These are phyloP conservation scores for Mercurialis annua DNA, from an alignment of 345 rosid species.

Conservation along the genomic window DNA sequence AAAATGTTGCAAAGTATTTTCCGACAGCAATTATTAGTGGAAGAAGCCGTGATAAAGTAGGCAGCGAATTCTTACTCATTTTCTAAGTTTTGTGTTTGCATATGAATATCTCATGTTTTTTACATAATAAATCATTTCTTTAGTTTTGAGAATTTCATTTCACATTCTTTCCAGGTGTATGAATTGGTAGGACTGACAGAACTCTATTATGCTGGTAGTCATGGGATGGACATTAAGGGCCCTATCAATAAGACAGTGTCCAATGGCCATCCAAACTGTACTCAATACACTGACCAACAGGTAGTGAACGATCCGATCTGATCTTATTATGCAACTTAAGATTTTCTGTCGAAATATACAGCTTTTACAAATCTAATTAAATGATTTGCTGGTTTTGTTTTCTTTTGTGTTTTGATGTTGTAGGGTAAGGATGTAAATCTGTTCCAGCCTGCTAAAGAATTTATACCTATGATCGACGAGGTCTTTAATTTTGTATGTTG, in stretches of 20 bases:
- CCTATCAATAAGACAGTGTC: conserved; percentile 44
- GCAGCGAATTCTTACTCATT: neutral
- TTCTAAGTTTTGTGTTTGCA: neutral
- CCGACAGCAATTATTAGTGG: conserved; percentile 97
- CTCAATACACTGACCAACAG: conserved; percentile 63
- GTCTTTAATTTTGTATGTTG: conserved; percentile 19
- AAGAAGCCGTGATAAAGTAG: conserved; percentile 89
- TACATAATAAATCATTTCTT: neutral
- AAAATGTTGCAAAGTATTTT: conserved; percentile 62
- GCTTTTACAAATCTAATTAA: no score
- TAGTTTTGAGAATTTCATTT: conserved; percentile 6
- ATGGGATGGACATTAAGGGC: conserved; percentile 96
- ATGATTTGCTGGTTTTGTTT: neutral
- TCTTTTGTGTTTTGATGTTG: conserved; percentile 11
- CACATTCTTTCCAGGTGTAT: conserved; percentile 51
- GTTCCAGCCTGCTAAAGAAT: conserved; percentile 92
- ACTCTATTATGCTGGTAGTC: conserved; percentile 97
- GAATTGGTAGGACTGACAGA: conserved; percentile 88
- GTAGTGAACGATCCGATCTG: conserved; percentile 30
- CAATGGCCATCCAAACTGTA: conserved; percentile 42
- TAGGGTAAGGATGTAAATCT: conserved; percentile 78
- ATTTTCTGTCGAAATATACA: no score
- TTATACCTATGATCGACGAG: conserved; percentile 75
- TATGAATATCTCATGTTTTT: neutral
- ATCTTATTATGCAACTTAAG: neutral